Conservation (phyloP, 1,284 basidiomycete species). For the Naganishia albida region DNA sequence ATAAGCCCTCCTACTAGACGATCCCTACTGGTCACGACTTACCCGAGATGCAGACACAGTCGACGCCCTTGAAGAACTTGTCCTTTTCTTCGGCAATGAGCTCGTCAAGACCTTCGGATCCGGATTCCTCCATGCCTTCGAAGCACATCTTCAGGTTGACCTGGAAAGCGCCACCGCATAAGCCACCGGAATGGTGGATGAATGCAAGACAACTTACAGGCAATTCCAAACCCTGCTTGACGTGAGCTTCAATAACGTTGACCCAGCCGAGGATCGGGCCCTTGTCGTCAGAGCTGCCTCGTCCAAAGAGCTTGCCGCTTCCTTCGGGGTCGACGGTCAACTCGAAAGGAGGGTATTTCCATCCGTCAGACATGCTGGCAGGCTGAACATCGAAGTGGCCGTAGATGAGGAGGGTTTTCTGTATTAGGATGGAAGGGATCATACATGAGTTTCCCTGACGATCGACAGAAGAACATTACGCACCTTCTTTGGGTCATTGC, state of each 20-base stretch:
- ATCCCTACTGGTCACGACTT: conserved; percentile 45
- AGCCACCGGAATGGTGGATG: not conserved
- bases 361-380: conserved; percentile 74
- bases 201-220: conserved; percentile 60
- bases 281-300: conserved; percentile 91
- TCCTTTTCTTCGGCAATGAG: conserved; percentile 79
- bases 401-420: conserved; percentile 88
- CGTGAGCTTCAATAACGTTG: conserved; percentile 89
- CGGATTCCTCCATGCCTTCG: conserved; percentile 98
- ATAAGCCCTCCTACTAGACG: not conserved
- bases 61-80: conserved; percentile 84
- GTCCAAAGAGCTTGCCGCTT: conserved; percentile 68
- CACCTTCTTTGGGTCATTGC: conserved; percentile 73
- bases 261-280: conserved; percentile 91
- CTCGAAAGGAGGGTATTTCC: conserved; percentile 87
- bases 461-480: conserved; percentile 2
- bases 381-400: conserved; percentile 70
- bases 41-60: conserved; percentile 90
- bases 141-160: conserved; percentile 92
- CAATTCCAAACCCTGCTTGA: conserved; percentile 68
- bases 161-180: conserved; percentile 32
- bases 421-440: not conserved
- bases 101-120: conserved; percentile 89
- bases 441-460: not conserved
- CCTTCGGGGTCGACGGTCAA: conserved; percentile 64